phyloP scores from a whole-genome alignment of 2,329 filamentous ascomycete species.

The Cladosporium velox region DNA sequence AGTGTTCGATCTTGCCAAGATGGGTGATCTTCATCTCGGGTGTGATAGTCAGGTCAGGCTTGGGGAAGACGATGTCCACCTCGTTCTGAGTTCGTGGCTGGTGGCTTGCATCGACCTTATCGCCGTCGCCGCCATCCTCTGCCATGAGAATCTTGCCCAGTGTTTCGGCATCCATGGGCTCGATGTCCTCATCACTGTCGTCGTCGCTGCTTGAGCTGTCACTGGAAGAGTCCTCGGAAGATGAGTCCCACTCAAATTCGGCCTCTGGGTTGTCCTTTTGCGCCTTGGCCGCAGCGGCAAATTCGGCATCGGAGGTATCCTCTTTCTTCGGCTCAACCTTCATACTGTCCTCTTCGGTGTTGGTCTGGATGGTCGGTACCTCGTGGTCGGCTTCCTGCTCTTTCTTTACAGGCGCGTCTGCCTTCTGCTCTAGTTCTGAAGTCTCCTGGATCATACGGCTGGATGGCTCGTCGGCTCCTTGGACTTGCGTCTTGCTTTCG shows the following conservation, averaged over 20 bases:
- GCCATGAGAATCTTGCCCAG: slow-evolving; percentile 84
- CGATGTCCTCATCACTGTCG: slow-evolving; percentile 63
- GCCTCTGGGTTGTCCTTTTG: slow-evolving; percentile 44
- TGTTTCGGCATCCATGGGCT: slow-evolving; percentile 77
- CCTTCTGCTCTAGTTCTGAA: slow-evolving; percentile 6
- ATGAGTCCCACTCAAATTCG: slow-evolving; percentile 55
- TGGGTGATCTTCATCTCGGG: slow-evolving; percentile 74
- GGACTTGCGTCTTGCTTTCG: slow-evolving; percentile 7
- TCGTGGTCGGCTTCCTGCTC: slow-evolving; percentile 30
- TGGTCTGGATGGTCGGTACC: slow-evolving; percentile 12
- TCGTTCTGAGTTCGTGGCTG: slow-evolving; percentile 81
- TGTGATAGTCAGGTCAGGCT: slow-evolving; percentile 77
- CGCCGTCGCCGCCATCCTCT: slow-evolving; percentile 74
- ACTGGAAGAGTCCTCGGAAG: slow-evolving; percentile 43
- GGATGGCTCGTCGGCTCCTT: slow-evolving; percentile 10
- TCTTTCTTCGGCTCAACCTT: slow-evolving; percentile 23
- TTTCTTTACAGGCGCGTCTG: background rate
- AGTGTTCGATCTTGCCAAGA: slow-evolving; percentile 72
- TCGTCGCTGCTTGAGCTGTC: slow-evolving; percentile 52
- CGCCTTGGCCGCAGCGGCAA: slow-evolving; percentile 46
- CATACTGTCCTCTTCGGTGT: background rate
- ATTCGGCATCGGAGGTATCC: slow-evolving; percentile 43
- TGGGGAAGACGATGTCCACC: slow-evolving; percentile 52
- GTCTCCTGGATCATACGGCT: slow-evolving; percentile 17
- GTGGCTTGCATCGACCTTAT: slow-evolving; percentile 47